A percentile compares a stretch with the other conserved stretches of the same genome.
Conservation (phyloP, 2,329 filamentous ascomycete species). For the Cladosporium velox region DNA sequence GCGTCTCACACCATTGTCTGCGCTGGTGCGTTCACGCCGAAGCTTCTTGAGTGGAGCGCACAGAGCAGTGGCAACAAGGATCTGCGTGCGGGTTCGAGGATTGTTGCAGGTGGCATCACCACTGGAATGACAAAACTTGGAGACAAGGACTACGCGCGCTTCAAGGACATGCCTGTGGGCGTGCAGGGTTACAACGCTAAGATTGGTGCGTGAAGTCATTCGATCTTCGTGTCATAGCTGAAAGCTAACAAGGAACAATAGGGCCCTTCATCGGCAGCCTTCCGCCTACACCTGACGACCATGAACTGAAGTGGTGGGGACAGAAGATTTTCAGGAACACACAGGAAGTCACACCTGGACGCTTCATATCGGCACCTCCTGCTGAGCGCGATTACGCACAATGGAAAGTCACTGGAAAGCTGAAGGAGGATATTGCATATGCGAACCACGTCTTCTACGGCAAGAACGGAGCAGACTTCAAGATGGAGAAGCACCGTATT, state of each 20-base stretch:
- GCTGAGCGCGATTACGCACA: conserved; percentile 59
- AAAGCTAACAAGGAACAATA: conserved; percentile 33
- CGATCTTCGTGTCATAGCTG: not conserved
- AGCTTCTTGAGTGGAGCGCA: conserved; percentile 51
- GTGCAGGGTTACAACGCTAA: conserved; percentile 48
- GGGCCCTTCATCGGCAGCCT: conserved; percentile 61
- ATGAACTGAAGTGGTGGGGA: conserved; percentile 62
- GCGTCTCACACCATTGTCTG: conserved; percentile 43
- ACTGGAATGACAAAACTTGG: conserved; percentile 51
- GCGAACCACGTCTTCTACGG: conserved; percentile 63
- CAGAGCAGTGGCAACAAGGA: conserved; percentile 48
- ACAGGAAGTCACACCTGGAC: conserved; percentile 54
- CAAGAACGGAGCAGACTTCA: conserved; percentile 56
- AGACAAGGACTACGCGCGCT: conserved; percentile 40
- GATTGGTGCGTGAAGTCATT: conserved; percentile 11
- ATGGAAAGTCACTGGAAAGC: conserved; percentile 59
- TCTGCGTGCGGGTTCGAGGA: conserved; percentile 55
- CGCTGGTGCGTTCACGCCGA: conserved; percentile 47
- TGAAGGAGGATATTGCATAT: conserved; percentile 62
- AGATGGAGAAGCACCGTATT: conserved; percentile 63
- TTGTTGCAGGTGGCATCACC: conserved; percentile 59
- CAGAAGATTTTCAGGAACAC: conserved; percentile 62
- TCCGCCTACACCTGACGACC: conserved; percentile 52
- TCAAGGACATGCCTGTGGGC: conserved; percentile 47
- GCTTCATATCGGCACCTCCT: conserved; percentile 60